Base-by-base conservation (phyloP, 2,329 filamentous ascomycete genomes). In the Botryotinia narcissicola region DNA sequence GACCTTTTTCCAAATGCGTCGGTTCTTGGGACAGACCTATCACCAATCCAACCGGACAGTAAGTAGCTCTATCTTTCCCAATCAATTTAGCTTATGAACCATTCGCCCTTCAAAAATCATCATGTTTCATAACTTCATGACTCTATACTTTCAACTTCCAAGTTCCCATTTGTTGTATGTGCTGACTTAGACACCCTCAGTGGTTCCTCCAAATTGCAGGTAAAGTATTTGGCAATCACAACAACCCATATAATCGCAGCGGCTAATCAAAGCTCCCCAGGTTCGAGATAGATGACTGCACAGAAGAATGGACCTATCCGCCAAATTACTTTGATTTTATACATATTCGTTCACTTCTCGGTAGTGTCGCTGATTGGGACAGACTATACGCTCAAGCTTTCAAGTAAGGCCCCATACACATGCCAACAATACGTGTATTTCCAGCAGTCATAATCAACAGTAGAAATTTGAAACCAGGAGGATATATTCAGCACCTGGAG, bases 261-360 rank as follows among this genome's bases (percentile, higher is more conserved):
- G 35, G 35, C 62, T 72, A n/a, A 72, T 29, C 9, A 35, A 22
- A 35, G 0, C 7, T 54, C 46, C 22, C 18, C 75, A 85, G 86
- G 71, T 92, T 92, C 77, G 85, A 90, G 66, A 86, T 92, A 69
- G 90, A 92, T 78, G 90, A 92, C 78, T 87, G 86, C 46, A 83
- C 86, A 35, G 79, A 82, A 51, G 75, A 78, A 42, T 84, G 83
- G 83, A 81, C 83, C 76, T 83, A 82, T 73, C 77, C 77, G 3
- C 71, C 75, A 16, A 85, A 89, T 75, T 81, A 85, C 73, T 88
- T 90, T 77, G 88, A 91, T 81, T 88, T 86, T 76, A 86, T 91
- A 76, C 89, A 90, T 79, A 85, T 87, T 4, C 85, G 87, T 72
- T 83, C 88, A 77, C 83, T 92, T 80, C 84, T 85, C 16, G 90